Evolutionary conservation across 106 monocot species (phyloP), one percentile per base, ranked within the genome.

Genomic region (Amphibolis antarctica): DNA sequence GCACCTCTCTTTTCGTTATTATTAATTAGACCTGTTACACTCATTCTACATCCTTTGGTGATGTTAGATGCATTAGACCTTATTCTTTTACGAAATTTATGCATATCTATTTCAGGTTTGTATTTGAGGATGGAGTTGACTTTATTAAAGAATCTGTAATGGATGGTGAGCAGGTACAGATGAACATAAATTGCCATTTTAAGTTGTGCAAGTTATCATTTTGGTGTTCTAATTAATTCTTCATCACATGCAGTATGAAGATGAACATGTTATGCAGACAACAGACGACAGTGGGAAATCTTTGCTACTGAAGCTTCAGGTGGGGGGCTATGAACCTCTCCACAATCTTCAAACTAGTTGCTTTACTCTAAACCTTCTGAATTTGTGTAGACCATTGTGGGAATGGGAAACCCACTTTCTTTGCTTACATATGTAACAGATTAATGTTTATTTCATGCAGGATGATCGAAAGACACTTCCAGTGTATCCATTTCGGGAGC

Each of bases 61-160:
- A 53, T 42, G 15, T 22, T 55, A 22, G 9, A 29, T 31, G 14
- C 21, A 42, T 59, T 62, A 3, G 27, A 86, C 79, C 62, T 91
- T 77, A 76, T 82, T 86, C 25, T 86, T 86, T 64, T 24, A 12
- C 28, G 25, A 20, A n/a, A 21, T 49, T 28, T 28, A 17, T 50
- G 50, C 42, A 53, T 42, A 28, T 49, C 29, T 49, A 50, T 47
- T 45, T 3, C 59, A 94, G 94, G 72, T 94, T 79, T 78, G 94
- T 94, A 24, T 94, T 94, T 74, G 94, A 94, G 72, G 89, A 94
- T 80, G 77, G 76, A 12, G 78, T 94, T 67, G 80, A 89, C 56
- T 94, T 94, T 73, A 85, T 94, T 48, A 94, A 81, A 75, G 83
- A 76, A 56, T 81, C 83, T 28, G 83, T 86, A 21, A 83, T 94